Conservation (phyloP, 169 alveolate genomes). For the Eimeria zaria region DNA sequence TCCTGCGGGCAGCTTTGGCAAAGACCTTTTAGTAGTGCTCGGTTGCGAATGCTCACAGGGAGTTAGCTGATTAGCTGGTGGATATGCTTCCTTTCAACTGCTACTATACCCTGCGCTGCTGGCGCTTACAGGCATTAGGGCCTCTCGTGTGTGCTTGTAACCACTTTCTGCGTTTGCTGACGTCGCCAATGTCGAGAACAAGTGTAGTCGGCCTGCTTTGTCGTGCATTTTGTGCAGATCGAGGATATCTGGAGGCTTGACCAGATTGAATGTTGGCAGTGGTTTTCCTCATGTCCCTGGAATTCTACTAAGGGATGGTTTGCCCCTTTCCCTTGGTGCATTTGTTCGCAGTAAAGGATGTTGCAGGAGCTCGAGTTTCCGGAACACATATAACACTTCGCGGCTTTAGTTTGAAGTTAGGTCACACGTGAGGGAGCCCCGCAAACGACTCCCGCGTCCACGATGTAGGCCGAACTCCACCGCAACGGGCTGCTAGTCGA, state of each 20-base stretch:
- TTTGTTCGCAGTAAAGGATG: no score
- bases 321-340: background rate
- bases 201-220: background rate
- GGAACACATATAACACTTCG: background rate
- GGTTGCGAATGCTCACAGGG: no score
- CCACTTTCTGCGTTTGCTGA: background rate
- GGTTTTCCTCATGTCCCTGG: background rate
- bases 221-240: background rate
- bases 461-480: background rate
- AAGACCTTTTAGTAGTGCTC: no score
- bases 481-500: background rate
- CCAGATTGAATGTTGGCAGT: background rate
- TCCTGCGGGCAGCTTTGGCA: no score
- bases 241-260: background rate
- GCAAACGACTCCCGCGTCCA: background rate
- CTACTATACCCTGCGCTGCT: background rate
- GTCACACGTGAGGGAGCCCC: background rate
- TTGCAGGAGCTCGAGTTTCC: background rate
- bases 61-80: no score
- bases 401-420: background rate
- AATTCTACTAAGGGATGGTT: background rate
- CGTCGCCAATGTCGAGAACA: background rate
- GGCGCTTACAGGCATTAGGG: background rate
- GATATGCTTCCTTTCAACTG: no score
- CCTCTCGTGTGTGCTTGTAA: background rate